A percentile compares a stretch with the other conserved stretches of the same genome.
Conservation (phyloP, 352 stramenopile genomes). For the Globisporangium heterothallicum region DNA sequence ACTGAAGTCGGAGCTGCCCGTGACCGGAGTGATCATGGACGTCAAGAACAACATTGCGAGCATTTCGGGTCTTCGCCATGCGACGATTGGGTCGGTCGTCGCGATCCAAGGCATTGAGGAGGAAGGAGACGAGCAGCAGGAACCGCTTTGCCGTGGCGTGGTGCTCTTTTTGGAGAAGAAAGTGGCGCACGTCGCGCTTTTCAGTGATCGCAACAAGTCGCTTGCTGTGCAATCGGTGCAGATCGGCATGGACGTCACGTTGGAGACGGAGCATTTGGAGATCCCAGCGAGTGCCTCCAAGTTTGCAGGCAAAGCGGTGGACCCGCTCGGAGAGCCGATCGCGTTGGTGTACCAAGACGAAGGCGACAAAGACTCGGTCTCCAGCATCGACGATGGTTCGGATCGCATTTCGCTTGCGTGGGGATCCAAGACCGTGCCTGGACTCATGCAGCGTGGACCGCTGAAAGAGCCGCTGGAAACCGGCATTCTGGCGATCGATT, state of each 20-base stretch:
- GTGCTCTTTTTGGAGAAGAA: slow-evolving; percentile 64
- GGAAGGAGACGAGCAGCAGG: not conserved
- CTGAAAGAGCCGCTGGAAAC: slow-evolving; percentile 55
- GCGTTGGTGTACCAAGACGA: slow-evolving; percentile 15
- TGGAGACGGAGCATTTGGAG: slow-evolving; percentile 44
- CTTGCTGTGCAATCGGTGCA: slow-evolving; percentile 22
- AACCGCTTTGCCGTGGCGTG: slow-evolving; percentile 32
- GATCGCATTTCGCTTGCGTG: slow-evolving; percentile 45
- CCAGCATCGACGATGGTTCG: slow-evolving; percentile 4
- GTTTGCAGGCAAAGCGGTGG: slow-evolving; percentile 42
- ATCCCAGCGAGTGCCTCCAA: slow-evolving; percentile 38
- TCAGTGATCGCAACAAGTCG: slow-evolving; percentile 23
- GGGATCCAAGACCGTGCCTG: slow-evolving; percentile 55
- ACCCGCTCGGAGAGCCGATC: slow-evolving; percentile 43
- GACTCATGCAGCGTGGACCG: slow-evolving; percentile 48
- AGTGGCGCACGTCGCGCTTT: slow-evolving; percentile 48
- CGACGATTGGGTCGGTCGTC: slow-evolving; percentile 68
- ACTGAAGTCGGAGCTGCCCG: slow-evolving; percentile 21
- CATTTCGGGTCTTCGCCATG: slow-evolving; percentile 68
- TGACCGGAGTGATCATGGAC: slow-evolving; percentile 52
- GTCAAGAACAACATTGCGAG: slow-evolving; percentile 68
- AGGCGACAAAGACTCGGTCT: not conserved
- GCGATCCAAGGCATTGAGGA: slow-evolving; percentile 16
- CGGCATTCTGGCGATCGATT: slow-evolving; percentile 67
- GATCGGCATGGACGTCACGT: slow-evolving; percentile 56